Percentiles rank a stretch among this genome's conserved stretches.
These are phyloP conservation scores for Phytopythium boreale DNA, from an alignment of 352 stramenopile species.

Conservation along the genomic window DNA sequence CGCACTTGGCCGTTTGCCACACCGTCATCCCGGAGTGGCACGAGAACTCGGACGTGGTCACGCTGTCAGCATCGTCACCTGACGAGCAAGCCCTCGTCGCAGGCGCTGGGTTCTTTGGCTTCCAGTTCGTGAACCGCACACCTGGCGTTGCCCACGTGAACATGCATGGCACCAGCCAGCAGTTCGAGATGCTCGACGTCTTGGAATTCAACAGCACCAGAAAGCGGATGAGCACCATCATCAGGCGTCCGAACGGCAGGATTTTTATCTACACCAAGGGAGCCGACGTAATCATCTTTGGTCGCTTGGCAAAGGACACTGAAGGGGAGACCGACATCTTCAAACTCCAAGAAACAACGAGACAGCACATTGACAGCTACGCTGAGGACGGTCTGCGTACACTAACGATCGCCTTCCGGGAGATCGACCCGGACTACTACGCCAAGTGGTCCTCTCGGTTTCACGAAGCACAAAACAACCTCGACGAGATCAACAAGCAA, in stretches of 20 bases:
- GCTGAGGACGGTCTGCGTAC: conserved; percentile 86
- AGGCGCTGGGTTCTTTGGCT: conserved; percentile 72
- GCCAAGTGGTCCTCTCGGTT: conserved; percentile 54
- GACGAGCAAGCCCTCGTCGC: conserved; percentile 89
- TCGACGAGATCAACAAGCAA: conserved; percentile 76
- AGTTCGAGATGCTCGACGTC: conserved; percentile 85
- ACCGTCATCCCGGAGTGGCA: conserved; percentile 96
- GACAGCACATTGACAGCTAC: conserved; percentile 74
- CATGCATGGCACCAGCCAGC: conserved; percentile 34
- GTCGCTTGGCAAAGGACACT: conserved; percentile 32
- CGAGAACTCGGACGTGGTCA: conserved; percentile 61
- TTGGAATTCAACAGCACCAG: conserved; percentile 92
- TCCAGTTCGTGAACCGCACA: conserved; percentile 64
- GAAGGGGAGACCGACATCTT: conserved; percentile 18
- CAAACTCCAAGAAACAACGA: conserved; percentile 38
- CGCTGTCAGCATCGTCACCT: conserved; percentile 69
- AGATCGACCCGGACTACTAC: conserved; percentile 56
- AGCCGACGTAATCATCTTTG: conserved; percentile 68
- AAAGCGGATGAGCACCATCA: conserved; percentile 93
- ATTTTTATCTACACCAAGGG: conserved; percentile 78
- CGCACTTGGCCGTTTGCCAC: conserved; percentile 89
- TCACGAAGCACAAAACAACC: conserved; percentile 62
- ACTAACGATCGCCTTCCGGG: conserved; percentile 73
- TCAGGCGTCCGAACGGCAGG: conserved; percentile 55
- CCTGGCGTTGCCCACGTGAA: conserved; percentile 48